phyloP scores from a whole-genome alignment of 2,329 filamentous ascomycete species.

The Rasamsonia emersonii region DNA sequence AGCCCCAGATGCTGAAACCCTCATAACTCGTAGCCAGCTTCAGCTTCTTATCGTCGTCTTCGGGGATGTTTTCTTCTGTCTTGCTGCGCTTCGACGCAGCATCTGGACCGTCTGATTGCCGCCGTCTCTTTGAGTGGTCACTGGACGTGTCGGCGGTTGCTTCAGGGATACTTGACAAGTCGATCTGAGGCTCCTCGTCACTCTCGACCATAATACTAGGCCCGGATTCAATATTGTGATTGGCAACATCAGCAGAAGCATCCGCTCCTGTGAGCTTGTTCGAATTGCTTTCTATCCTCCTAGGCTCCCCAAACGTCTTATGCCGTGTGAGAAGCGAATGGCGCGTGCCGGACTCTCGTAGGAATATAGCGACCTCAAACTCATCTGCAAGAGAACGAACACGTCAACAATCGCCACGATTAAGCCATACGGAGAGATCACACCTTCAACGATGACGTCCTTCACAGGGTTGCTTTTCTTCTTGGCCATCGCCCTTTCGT shows the following conservation, averaged over 20 bases:
- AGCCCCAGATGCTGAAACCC: constrained; percentile 90
- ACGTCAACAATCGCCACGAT: constrained; percentile 4
- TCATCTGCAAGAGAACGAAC: constrained; percentile 56
- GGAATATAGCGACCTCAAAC: constrained; percentile 89
- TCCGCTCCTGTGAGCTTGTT: constrained; percentile 51
- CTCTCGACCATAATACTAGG: constrained; percentile 49
- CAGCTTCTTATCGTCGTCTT: constrained; percentile 77
- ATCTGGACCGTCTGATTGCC: constrained; percentile 8
- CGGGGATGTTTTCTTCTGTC: constrained; percentile 28
- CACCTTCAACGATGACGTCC: constrained; percentile 76
- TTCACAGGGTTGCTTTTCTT: constrained; percentile 76
- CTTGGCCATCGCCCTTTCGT: constrained; percentile 51
- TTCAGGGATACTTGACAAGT: constrained; percentile 51
- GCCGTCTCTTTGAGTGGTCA: constrained; percentile 6
- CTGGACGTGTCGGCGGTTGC: constrained; percentile 17
- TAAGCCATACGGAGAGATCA: constrained; percentile 15
- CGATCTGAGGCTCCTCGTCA: constrained; percentile 44
- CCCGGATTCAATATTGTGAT: constrained; percentile 31
- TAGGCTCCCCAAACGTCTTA: constrained; percentile 61
- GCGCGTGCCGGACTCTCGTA: constrained; percentile 75
- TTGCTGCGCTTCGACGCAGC: constrained; percentile 22
- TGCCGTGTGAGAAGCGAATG: constrained; percentile 82
- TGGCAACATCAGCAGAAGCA: constrained; percentile 44
- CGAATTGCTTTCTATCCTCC: constrained; percentile 53
- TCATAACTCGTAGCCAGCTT: constrained; percentile 82